These are phyloP conservation scores for Backusella tarrabulga DNA, from an alignment of 192 early-diverging fungal genomes.

Conservation along the genomic window DNA sequence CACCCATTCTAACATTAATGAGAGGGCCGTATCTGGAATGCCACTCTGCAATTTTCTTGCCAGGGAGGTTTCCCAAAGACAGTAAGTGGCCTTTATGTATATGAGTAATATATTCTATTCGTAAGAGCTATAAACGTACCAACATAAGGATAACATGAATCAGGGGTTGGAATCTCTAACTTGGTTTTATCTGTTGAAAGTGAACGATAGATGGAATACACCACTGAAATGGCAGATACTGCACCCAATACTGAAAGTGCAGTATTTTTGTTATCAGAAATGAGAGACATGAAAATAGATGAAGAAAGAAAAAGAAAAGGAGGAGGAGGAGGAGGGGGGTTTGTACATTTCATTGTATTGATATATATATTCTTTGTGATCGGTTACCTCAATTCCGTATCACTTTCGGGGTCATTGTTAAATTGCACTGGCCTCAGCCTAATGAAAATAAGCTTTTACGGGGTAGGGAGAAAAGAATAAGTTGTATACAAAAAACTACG, in stretches of 20 bases:
- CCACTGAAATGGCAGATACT: not conserved
- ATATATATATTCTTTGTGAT: not conserved
- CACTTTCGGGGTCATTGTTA: not conserved
- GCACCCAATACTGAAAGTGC: not conserved
- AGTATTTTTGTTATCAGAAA: not conserved
- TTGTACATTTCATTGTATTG: not conserved
- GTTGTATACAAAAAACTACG: too few species aligned
- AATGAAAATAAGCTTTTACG: not conserved
- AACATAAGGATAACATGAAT: not conserved
- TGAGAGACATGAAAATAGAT: not conserved
- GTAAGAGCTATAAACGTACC: not conserved
- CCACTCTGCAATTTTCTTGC: not conserved
- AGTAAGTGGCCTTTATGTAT: not conserved
- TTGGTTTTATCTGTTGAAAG: not conserved
- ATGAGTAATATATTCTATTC: not conserved
- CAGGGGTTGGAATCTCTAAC: not conserved
- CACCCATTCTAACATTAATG: conserved; percentile 7
- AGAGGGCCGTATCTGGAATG: not conserved
- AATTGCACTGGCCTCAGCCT: not conserved
- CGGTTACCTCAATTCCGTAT: not conserved
- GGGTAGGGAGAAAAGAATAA: too few species aligned
- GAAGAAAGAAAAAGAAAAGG: not conserved
- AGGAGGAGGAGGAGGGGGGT: not conserved
- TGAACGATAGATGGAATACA: not conserved
- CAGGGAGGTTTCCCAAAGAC: not conserved